Evolutionary conservation across 2,329 filamentous ascomycete genomes (phyloP), one percentile per base, ranked within the genome.

Genomic region (Microsporum ferrugineum): DNA sequence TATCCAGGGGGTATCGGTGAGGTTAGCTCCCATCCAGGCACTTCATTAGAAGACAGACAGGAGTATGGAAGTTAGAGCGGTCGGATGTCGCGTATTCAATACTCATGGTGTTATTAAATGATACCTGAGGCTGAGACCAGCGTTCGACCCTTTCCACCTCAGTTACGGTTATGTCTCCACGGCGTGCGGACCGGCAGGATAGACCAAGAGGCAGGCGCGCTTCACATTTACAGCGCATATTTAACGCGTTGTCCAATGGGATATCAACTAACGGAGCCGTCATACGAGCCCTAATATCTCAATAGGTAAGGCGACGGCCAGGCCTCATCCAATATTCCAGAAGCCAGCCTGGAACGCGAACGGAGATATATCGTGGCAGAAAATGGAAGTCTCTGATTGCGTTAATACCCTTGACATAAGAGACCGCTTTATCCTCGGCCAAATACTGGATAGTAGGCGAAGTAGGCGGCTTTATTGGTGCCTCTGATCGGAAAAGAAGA

Each of bases 251-350:
- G 31, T 68, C 65, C 0, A 39, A 63, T 3, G 69, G 69, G 3
- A 66, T 62, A 7, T 64, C 31, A 1, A 49, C 41, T 6, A 36
- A 23, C 1, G 62, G 49, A 14, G 60, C 68, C n/a, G 61, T 58
- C 70, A 71, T 71, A 6, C 70, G 64, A 3, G 67, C 68, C 27
- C 68, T 67, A 56, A 72, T 69, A 53, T 72, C 70, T 17, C 63
- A 53, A 61, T 70, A 71, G 1, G 64, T 67, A 29, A 71, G 62
- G 2, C 70, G 66, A 1, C 58, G 47, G 49, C 71, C 70, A 2
- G 66, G 65, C 4, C 70, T 65, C 62, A 67, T 66, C 70, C 70
- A 72, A 61, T 65, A 71, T 59, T 71, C 70, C 41, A 72, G 60
- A 0, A 71, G 63, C 70, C 70, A 72, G 5, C 61, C 68, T 0